phyloP scores from a whole-genome alignment of 495 filamentous ascomycete species.

The Xylaria venustula region DNA sequence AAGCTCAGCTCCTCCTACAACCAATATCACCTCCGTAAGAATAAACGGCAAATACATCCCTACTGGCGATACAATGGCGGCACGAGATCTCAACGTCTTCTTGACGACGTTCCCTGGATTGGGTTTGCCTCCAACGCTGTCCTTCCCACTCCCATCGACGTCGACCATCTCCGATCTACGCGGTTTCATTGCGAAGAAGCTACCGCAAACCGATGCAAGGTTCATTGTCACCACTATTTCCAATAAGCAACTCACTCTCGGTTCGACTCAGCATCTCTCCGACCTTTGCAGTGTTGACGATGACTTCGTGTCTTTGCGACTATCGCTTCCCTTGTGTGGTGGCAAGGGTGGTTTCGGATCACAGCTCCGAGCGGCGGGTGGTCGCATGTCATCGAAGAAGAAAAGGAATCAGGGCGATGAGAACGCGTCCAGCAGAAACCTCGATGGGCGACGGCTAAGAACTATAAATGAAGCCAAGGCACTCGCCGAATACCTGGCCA shows the following conservation, averaged over 20 bases:
- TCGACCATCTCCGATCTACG: slow-evolving; percentile 67
- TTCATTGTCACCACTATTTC: slow-evolving; percentile 81
- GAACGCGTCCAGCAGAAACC: slow-evolving; percentile 85
- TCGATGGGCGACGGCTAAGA: slow-evolving; percentile 85
- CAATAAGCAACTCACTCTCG: slow-evolving; percentile 63
- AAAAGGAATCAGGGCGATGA: slow-evolving; percentile 82
- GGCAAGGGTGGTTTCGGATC: slow-evolving; percentile 98
- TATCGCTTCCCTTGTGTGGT: slow-evolving; percentile 72
- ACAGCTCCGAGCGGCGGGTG: slow-evolving; percentile 92
- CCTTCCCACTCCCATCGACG: slow-evolving; percentile 63
- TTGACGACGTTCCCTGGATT: slow-evolving; percentile 81
- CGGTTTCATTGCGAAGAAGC: slow-evolving; percentile 57
- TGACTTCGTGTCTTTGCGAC: slow-evolving; percentile 75
- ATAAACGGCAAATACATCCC: too few species aligned
- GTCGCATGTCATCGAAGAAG: slow-evolving; percentile 92
- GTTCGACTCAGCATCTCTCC: slow-evolving; percentile 50
- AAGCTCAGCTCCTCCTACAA: too few species aligned
- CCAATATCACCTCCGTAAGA: too few species aligned
- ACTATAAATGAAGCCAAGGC: slow-evolving; percentile 94
- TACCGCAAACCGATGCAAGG: slow-evolving; percentile 56
- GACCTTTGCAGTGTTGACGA: slow-evolving; percentile 47
- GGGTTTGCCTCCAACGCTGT: slow-evolving; percentile 73
- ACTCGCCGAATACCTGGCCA: slow-evolving; percentile 88
- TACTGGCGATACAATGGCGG: slow-evolving; percentile 38
- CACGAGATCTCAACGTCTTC: slow-evolving; percentile 70